Percentiles rank a stretch among this genome's conserved stretches.
Conservation (phyloP, 148 eudicot species). For the Tetragonia tetragonoides region DNA sequence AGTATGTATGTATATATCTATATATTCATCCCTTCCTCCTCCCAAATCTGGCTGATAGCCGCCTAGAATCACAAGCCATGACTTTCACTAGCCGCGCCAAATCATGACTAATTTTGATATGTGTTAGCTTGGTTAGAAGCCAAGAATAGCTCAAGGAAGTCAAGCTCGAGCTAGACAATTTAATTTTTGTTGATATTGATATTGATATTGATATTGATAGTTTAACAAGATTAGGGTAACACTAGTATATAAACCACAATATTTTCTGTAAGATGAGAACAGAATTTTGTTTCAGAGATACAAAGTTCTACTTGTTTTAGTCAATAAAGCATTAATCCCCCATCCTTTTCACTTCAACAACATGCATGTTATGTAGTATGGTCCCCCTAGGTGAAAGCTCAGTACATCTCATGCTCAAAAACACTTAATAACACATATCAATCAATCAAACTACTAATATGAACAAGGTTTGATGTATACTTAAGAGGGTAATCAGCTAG, state of each 20-base stretch:
- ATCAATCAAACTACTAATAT: constrained; percentile 16
- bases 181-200: background rate
- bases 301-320: constrained; percentile 5
- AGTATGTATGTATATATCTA: constrained; percentile 3
- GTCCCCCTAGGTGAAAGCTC: constrained; percentile 26
- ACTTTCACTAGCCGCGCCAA: constrained; percentile 7
- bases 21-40: constrained; percentile 2
- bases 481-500: background rate
- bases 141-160: background rate
- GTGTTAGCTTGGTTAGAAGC: background rate
- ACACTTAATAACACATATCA: background rate
- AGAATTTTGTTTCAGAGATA: constrained; percentile 10
- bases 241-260: no score
- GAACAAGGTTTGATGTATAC: constrained; percentile 5
- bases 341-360: constrained; percentile 30
- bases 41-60: constrained; percentile 20
- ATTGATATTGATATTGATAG: background rate
- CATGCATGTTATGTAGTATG: constrained; percentile 26
- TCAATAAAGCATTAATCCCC: constrained; percentile 31
- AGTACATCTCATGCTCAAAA: background rate
- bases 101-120: background rate
- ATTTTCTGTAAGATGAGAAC: background rate
- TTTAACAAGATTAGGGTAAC: constrained; percentile 13
- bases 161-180: no score
- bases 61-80: constrained; percentile 23